Conservation (phyloP, 805 yeast species). For the Metschnikowia reukaufii region DNA sequence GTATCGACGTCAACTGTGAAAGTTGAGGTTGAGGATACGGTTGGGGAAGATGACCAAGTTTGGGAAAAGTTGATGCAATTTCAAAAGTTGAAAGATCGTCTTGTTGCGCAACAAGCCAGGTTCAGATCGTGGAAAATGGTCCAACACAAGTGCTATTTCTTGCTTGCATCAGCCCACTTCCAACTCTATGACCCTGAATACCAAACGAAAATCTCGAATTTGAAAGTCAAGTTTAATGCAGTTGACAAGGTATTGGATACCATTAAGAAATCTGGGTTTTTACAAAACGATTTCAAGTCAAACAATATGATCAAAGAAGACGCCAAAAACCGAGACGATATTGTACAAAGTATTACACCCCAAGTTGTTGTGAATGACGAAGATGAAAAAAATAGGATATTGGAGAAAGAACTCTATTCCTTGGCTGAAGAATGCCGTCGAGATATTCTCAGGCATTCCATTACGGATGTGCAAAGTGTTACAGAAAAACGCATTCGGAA, state of each 20-base stretch:
- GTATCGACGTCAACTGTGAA: background rate
- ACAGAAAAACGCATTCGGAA: conserved; percentile 25
- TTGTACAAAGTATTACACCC: too few species aligned
- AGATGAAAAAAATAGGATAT: conserved; percentile 32
- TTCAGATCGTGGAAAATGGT: conserved; percentile 55
- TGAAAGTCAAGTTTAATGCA: conserved; percentile 12
- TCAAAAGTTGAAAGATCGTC: conserved; percentile 24
- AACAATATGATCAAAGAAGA: background rate
- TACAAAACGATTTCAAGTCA: background rate
- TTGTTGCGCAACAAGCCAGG: conserved; percentile 27
- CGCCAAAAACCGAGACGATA: too few species aligned
- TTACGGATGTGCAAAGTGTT: conserved; percentile 33
- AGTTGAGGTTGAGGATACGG: background rate
- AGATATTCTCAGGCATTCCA: conserved; percentile 46
- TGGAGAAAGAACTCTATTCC: conserved; percentile 55
- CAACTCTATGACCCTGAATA: conserved; percentile 48
- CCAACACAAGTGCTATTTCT: conserved; percentile 75
- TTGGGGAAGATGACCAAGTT: conserved; percentile 1
- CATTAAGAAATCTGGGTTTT: conserved; percentile 3
- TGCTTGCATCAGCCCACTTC: conserved; percentile 71
- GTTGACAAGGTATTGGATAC: conserved; percentile 1
- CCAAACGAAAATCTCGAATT: conserved; percentile 22
- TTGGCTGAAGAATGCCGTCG: conserved; percentile 63
- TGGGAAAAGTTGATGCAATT: conserved; percentile 8
- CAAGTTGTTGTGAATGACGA: background rate